These are phyloP conservation scores for Volvariella volvacea DNA, from an alignment of 1,284 basidiomycete genomes.

Conservation along the genomic window DNA sequence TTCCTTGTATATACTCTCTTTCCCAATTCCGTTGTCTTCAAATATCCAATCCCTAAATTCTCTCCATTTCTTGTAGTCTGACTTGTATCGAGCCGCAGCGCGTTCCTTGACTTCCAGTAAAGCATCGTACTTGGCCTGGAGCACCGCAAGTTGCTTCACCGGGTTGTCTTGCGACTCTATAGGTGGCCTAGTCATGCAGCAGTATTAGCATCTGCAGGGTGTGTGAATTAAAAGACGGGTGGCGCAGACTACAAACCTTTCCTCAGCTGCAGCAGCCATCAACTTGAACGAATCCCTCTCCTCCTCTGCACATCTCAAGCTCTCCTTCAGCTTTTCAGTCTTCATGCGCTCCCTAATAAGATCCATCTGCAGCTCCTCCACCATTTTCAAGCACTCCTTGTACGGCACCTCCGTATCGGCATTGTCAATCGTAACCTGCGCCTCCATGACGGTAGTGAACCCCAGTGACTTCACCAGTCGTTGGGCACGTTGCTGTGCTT, in stretches of 20 bases:
- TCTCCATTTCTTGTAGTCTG: constrained; percentile 44
- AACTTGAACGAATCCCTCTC: constrained; percentile 16
- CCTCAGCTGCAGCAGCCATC: constrained; percentile 13
- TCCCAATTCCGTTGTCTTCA: constrained; percentile 11
- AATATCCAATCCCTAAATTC: constrained; percentile 37
- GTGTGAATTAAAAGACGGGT: neutral
- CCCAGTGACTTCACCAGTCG: constrained; percentile 30
- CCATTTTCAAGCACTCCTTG: constrained; percentile 25
- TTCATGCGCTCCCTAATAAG: constrained; percentile 17
- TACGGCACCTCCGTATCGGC: constrained; percentile 22
- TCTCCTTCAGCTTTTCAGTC: constrained; percentile 15
- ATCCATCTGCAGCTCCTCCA: constrained; percentile 23
- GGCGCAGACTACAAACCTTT: constrained; percentile 8
- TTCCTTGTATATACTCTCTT: constrained; percentile 8
- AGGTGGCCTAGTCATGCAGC: constrained; percentile 1
- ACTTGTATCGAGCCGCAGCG: constrained; percentile 37
- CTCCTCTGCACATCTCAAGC: constrained; percentile 15
- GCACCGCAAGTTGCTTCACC: constrained; percentile 24
- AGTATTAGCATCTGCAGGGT: no score
- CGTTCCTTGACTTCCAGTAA: constrained; percentile 30
- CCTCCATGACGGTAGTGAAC: constrained; percentile 28
- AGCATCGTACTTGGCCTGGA: constrained; percentile 34
- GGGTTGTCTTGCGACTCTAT: constrained; percentile 3
- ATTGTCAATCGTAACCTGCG: constrained; percentile 27
- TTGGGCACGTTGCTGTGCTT: constrained; percentile 20